Conservation (phyloP, 179 eudicot species). For the Nepenthes alata region DNA sequence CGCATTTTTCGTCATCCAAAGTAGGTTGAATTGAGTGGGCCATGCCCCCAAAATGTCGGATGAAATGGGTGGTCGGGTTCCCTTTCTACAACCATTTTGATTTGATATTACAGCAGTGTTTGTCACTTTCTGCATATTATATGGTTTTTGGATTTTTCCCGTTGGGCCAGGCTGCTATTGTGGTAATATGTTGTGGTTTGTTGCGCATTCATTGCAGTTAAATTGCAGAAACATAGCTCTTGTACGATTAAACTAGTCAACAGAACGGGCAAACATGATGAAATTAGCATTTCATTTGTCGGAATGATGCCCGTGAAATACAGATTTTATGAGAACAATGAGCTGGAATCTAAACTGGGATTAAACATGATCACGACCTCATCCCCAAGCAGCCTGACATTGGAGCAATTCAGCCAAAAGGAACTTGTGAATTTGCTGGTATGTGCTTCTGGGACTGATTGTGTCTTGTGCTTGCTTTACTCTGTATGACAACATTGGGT, state of each 20-base stretch:
- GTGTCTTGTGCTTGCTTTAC: too few relatives aligned
- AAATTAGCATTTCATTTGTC: constrained; percentile 24
- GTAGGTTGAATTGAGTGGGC: too few relatives aligned
- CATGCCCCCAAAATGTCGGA: too few relatives aligned
- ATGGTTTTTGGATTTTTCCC: too few relatives aligned
- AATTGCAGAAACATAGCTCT: constrained; percentile 56
- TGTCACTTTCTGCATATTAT: too few relatives aligned
- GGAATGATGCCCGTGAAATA: background rate
- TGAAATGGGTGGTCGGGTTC: too few relatives aligned
- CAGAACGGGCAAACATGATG: constrained; percentile 48
- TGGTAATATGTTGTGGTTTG: background rate
- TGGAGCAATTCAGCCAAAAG: constrained; percentile 48
- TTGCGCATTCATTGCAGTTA: constrained; percentile 37
- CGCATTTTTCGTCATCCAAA: too few relatives aligned
- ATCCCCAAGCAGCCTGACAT: constrained; percentile 61
- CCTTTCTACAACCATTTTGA: too few relatives aligned
- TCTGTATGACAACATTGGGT: background rate
- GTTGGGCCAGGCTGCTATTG: background rate
- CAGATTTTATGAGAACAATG: too few relatives aligned
- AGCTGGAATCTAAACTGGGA: too few relatives aligned
- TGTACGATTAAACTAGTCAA: constrained; percentile 51
- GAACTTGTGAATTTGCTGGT: constrained; percentile 53
- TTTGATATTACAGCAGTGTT: too few relatives aligned
- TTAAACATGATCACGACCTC: constrained; percentile 49
- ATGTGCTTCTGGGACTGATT: too few relatives aligned